These are phyloP conservation scores for Starmerella stellata DNA, from an alignment of 805 yeast species.

Conservation along the genomic window DNA sequence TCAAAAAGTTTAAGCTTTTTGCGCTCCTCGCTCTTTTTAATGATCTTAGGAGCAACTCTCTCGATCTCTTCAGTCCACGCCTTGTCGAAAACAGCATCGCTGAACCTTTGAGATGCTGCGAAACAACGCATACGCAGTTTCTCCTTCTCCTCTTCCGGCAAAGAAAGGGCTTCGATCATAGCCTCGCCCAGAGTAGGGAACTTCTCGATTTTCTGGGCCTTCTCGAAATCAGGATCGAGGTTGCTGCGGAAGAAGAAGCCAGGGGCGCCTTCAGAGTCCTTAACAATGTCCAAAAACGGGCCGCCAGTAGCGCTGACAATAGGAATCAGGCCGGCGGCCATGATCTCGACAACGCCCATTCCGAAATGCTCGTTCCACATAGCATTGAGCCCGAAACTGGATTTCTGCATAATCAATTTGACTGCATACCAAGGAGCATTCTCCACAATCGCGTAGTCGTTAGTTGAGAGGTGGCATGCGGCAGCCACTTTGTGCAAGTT, in stretches of 20 bases:
- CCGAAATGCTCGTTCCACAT: slow-evolving; percentile 99
- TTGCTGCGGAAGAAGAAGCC: slow-evolving; percentile 66
- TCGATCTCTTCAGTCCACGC: slow-evolving; percentile 30
- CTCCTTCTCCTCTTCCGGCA: slow-evolving; percentile 25
- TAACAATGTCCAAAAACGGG: slow-evolving; percentile 72
- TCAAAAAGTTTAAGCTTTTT: slow-evolving; percentile 7
- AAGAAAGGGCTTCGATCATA: slow-evolving; percentile 29
- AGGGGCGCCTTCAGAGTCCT: slow-evolving; percentile 31
- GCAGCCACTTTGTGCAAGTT: slow-evolving; percentile 30
- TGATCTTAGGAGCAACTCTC: slow-evolving; percentile 1
- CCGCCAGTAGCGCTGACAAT: slow-evolving; percentile 92
- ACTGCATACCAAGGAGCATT: slow-evolving; percentile 60
- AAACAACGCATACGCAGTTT: slow-evolving; percentile 31
- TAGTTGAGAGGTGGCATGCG: slow-evolving; percentile 27
- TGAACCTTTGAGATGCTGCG: slow-evolving; percentile 33
- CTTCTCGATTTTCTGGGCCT: slow-evolving; percentile 15
- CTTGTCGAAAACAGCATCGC: slow-evolving; percentile 38
- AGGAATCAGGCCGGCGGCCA: slow-evolving; percentile 73
- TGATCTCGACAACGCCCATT: slow-evolving; percentile 85
- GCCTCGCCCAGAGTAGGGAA: slow-evolving; percentile 35
- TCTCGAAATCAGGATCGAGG: slow-evolving; percentile 49
- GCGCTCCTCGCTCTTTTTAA: slow-evolving; percentile 5
- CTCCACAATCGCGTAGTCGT: slow-evolving; percentile 36
- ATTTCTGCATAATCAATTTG: slow-evolving; percentile 32
- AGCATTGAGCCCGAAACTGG: slow-evolving; percentile 70